Evolutionary conservation across 1,139 yeast genomes (phyloP).

Genomic region (Yamadazyma spencermartinsiae): DNA sequence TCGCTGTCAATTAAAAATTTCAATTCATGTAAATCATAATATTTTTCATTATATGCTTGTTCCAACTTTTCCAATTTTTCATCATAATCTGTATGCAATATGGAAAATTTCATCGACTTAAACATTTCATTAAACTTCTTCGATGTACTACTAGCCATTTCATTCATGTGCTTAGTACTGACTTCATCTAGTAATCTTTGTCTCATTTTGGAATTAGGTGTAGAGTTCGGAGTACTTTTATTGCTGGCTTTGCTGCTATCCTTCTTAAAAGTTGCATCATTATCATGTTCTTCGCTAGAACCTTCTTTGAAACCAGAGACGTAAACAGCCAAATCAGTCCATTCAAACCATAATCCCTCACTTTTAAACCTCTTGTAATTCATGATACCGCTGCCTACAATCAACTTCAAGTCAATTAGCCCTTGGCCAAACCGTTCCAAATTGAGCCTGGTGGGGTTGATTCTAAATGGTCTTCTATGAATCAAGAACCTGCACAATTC

Average conservation of each 20-base stretch:
- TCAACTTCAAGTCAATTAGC: conserved; percentile 35
- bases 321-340: conserved; percentile 39
- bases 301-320: conserved; percentile 18
- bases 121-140: conserved; percentile 35
- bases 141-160: conserved; percentile 27
- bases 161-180: conserved; percentile 24
- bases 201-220: conserved; percentile 9
- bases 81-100: conserved; percentile 32
- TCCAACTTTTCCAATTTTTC: conserved; percentile 33
- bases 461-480: conserved; percentile 31
- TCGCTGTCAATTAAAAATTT: conserved; percentile 34
- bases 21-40: conserved; percentile 32
- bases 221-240: conserved; percentile 5
- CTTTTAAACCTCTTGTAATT: conserved; percentile 39
- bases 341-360: conserved; percentile 51
- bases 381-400: conserved; percentile 35
- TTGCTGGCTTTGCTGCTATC: conserved; percentile 4
- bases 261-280: conserved; percentile 1
- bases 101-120: conserved; percentile 28
- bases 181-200: conserved; percentile 17
- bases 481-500: conserved; percentile 31
- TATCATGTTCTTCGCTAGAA: not conserved
- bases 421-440: conserved; percentile 47
- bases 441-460: conserved; percentile 40
- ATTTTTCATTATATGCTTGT: conserved; percentile 31